Evolutionary conservation across 257 asterid genomes (phyloP).

Genomic region (Solanum raphanifolium): DNA sequence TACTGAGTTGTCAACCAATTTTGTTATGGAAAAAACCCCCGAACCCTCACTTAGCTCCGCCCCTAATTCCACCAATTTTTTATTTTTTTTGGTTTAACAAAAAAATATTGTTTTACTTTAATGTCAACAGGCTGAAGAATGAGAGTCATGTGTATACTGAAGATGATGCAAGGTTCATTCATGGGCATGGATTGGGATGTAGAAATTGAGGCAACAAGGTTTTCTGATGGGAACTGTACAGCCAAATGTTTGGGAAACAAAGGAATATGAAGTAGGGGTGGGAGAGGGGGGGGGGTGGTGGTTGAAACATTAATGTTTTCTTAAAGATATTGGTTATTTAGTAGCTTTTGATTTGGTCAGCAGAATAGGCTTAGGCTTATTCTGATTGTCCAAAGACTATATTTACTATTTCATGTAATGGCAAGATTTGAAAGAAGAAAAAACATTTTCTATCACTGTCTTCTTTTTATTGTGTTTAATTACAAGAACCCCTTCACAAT

Average conservation of each 20-base stretch:
- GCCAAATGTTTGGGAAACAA: constrained; percentile 1
- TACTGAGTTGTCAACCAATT: background rate
- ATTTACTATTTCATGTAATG: constrained; percentile 20
- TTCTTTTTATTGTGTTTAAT: background rate
- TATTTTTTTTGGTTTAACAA: background rate
- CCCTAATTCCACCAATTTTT: background rate
- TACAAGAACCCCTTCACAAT: background rate
- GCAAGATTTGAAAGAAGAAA: background rate
- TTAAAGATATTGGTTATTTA: background rate
- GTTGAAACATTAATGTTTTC: background rate
- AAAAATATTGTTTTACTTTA: background rate
- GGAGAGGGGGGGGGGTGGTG: background rate
- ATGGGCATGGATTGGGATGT: constrained; percentile 77
- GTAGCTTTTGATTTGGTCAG: constrained; percentile 23
- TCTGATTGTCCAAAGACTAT: constrained; percentile 19
- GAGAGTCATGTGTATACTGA: constrained; percentile 93
- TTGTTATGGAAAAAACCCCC: background rate
- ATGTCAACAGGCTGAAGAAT: constrained; percentile 51
- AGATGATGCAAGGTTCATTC: constrained; percentile 90
- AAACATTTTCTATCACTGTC: background rate
- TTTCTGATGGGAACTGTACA: constrained; percentile 13
- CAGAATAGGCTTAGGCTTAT: constrained; percentile 16
- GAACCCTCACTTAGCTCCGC: background rate
- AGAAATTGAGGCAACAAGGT: constrained; percentile 28
- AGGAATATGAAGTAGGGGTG: background rate